phyloP scores from a whole-genome alignment of 2,329 filamentous ascomycete genomes.

The Diaporthe vaccinii region DNA sequence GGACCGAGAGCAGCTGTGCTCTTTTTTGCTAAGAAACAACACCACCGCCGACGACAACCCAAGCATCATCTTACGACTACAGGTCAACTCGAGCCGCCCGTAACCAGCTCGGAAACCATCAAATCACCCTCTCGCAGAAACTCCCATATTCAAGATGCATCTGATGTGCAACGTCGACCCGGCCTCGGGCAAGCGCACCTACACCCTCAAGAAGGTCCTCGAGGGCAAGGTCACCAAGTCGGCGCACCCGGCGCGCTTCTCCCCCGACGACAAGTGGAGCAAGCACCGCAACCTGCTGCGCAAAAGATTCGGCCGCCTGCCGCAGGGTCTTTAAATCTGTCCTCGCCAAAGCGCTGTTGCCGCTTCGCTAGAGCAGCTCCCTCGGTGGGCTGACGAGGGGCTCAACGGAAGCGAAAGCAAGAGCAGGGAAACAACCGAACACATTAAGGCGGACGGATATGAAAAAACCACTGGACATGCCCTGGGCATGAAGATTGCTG shows the following conservation, averaged over 20 bases:
- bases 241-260: slow-evolving; percentile 96
- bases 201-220: slow-evolving; percentile 94
- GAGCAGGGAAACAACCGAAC: not conserved
- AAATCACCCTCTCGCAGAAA: not conserved
- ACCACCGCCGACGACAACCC: not conserved
- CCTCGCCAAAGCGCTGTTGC: not conserved
- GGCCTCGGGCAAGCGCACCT: slow-evolving; percentile 83
- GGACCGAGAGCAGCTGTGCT: slow-evolving; percentile 2
- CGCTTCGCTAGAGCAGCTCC: not conserved
- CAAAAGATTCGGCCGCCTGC: slow-evolving; percentile 89
- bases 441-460: not conserved
- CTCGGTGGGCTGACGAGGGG: not conserved
- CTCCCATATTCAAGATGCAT: slow-evolving; percentile 61
- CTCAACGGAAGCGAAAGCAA: not conserved
- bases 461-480: not conserved
- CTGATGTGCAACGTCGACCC: slow-evolving; percentile 86
- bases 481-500: not conserved
- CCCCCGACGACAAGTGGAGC: slow-evolving; percentile 98
- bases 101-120: not conserved
- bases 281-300: slow-evolving; percentile 95
- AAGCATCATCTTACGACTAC: not conserved
- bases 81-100: not conserved
- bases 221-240: slow-evolving; percentile 92
- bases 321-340: slow-evolving; percentile 78
- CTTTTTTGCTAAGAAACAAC: not conserved